These are phyloP conservation scores for Turritis glabra DNA, from an alignment of 345 rosid genomes.

Conservation along the genomic window DNA sequence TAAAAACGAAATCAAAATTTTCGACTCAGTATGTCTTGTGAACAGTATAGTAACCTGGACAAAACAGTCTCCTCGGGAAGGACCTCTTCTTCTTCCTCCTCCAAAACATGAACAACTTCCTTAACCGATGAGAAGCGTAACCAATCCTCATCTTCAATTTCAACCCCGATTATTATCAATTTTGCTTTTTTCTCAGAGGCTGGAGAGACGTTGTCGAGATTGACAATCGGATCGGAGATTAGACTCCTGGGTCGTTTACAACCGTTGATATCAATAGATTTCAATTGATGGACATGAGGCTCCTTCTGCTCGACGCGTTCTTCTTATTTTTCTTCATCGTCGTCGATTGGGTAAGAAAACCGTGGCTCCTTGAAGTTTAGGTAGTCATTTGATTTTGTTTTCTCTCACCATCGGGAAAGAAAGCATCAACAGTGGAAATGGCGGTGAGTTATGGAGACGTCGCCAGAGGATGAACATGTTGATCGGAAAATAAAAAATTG, in stretches of 20 bases:
- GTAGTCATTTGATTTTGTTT: too few relatives aligned
- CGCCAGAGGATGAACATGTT: too few relatives aligned
- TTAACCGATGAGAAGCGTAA: conserved; percentile 53
- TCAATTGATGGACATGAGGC: conserved; percentile 21
- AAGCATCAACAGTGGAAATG: too few relatives aligned
- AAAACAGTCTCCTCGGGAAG: conserved; percentile 50
- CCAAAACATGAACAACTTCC: conserved; percentile 24
- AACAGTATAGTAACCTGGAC: conserved; percentile 45
- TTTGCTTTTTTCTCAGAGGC: conserved; percentile 57
- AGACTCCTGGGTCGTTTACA: conserved; percentile 56
- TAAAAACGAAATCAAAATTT: not conserved
- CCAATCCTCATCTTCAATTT: conserved; percentile 60
- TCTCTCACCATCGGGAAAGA: too few relatives aligned
- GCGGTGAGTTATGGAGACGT: too few relatives aligned
- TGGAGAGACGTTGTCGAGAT: conserved; percentile 21
- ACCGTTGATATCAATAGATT: conserved; percentile 32
- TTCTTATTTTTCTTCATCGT: conserved; percentile 34
- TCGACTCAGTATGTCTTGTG: not conserved
- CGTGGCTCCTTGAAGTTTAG: conserved; percentile 43
- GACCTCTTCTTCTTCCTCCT: conserved; percentile 37
- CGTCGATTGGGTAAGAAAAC: conserved; percentile 34
- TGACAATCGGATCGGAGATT: conserved; percentile 31
- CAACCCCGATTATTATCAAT: conserved; percentile 17
- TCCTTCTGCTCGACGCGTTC: conserved; percentile 29
- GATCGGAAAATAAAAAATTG: too few relatives aligned